Evolutionary conservation across 2,329 filamentous ascomycete genomes (phyloP), one percentile per base, ranked within the genome.

Genomic region (Neofusicoccum parvum): DNA sequence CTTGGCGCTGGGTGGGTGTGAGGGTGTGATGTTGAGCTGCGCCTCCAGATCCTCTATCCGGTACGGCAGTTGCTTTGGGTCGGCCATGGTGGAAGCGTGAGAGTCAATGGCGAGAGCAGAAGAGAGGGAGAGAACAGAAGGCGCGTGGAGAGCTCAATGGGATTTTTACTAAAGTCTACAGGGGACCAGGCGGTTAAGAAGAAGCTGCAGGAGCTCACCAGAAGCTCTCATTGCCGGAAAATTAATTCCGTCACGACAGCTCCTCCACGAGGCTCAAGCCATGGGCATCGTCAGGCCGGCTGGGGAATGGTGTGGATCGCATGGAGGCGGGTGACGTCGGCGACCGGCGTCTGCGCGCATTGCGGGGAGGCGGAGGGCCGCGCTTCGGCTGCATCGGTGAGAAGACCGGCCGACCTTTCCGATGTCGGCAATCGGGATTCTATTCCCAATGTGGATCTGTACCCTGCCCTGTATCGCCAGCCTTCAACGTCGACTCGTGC

Each of bases 11-110:
- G 56, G 56, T 37, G 56, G 56, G 43, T 63, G 37, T 15, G 60
- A 63, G 37, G 62, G 43, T 67, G 76, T 74, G 66, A 37, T 64
- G 62, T 23, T 56, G 49, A 64, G 45, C 49, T 54, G 50, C 41
- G 50, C 62, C 49, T 64, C 62, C 49, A 64, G 41, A 17, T 64
- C 62, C 10, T 53, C 51, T 45, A 64, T 64, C 50, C 49, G 49
- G 32, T 64, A 64, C 5, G 62, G 62, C 6, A 64, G 43, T 15
- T 65, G 51, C 36, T 58, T 65, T 0, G 53, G 51, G 45, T 59
- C 51, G 10, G 63, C 63, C 63, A 58, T 65, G 23, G 20, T 58
- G 63, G 36, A 10, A 5, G 17, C 17, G 4, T 32, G n/a, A 14
- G 10, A 23, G 10, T 27, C 3, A 27, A 23, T n/a, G 49, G 14